Evolutionary conservation across 2,329 filamentous ascomycete genomes (phyloP).

Genomic region (Fusarium pininemorale): DNA sequence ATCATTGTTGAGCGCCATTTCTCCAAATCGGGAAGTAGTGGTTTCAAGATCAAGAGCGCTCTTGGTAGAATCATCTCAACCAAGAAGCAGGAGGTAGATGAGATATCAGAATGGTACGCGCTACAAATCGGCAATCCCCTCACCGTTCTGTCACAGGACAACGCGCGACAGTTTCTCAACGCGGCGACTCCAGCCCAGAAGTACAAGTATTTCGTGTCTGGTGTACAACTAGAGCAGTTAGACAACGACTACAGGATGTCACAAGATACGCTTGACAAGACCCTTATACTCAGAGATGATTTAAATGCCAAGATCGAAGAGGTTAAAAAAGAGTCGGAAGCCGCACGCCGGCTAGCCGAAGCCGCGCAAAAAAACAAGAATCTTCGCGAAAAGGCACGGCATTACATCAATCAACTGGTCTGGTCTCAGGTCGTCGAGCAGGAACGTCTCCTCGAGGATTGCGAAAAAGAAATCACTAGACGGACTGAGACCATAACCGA

Average conservation of each 20-base stretch:
- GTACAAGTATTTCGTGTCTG: conserved; percentile 96
- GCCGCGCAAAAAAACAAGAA: conserved; percentile 72
- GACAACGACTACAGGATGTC: conserved; percentile 91
- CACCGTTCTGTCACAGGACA: conserved; percentile 94
- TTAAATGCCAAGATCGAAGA: conserved; percentile 46
- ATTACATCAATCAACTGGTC: conserved; percentile 73
- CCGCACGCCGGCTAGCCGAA: conserved; percentile 71
- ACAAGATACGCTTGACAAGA: conserved; percentile 79
- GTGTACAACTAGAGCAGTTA: conserved; percentile 90
- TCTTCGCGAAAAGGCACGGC: conserved; percentile 68
- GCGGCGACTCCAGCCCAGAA: conserved; percentile 83
- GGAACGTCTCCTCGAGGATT: conserved; percentile 63
- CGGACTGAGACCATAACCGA: conserved; percentile 42
- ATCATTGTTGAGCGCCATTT: conserved; percentile 95
- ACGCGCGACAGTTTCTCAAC: conserved; percentile 91
- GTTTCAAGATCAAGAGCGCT: conserved; percentile 86
- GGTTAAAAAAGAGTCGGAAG: conserved; percentile 58
- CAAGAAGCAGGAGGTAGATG: conserved; percentile 87
- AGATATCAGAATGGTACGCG: conserved; percentile 92
- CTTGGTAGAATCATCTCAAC: conserved; percentile 77
- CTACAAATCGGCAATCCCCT: conserved; percentile 97
- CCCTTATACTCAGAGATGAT: conserved; percentile 49
- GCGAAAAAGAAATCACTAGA: conserved; percentile 42
- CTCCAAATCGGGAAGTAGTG: conserved; percentile 74
- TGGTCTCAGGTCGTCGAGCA: conserved; percentile 88